These are phyloP conservation scores for Plenodomus biglobosus DNA, from an alignment of 2,329 filamentous ascomycete species.

Conservation along the genomic window DNA sequence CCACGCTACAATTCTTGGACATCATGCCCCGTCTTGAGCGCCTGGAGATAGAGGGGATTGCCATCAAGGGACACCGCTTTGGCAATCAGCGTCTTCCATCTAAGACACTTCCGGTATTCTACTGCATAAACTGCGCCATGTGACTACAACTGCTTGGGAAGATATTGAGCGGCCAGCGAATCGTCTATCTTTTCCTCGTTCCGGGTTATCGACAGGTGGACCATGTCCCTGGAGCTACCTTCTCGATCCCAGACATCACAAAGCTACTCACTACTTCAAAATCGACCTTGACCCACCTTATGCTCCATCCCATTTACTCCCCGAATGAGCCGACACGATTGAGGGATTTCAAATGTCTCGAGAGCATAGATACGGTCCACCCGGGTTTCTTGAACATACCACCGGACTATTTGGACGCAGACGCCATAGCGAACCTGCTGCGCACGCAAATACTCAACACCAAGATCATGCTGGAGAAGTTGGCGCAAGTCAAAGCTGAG, in stretches of 20 bases:
- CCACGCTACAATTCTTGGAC: slow-evolving; percentile 1
- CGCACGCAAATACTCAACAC: not conserved
- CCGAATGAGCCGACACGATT: not conserved
- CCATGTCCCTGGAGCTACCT: not conserved
- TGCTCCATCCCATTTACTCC: not conserved
- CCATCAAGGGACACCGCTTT: not conserved
- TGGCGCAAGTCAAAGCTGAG: not conserved
- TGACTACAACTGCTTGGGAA: not conserved
- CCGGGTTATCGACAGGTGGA: not conserved
- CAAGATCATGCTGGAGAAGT: not conserved
- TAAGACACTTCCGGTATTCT: not conserved
- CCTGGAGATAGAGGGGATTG: not conserved
- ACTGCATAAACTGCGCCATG: not conserved
- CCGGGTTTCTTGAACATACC: not conserved
- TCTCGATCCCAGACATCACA: not conserved
- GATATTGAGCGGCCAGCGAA: not conserved
- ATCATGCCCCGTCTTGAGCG: not conserved
- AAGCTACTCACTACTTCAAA: not conserved
- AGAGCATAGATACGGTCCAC: not conserved
- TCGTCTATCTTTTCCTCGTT: not conserved
- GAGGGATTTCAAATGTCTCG: not conserved
- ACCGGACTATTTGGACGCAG: not conserved
- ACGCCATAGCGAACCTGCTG: not conserved
- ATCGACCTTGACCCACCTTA: not conserved
- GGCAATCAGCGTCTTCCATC: not conserved